Evolutionary conservation across 1,284 basidiomycete species (phyloP), one percentile per base, ranked within the genome.

Genomic region (Ceratobasidium theobromae): DNA sequence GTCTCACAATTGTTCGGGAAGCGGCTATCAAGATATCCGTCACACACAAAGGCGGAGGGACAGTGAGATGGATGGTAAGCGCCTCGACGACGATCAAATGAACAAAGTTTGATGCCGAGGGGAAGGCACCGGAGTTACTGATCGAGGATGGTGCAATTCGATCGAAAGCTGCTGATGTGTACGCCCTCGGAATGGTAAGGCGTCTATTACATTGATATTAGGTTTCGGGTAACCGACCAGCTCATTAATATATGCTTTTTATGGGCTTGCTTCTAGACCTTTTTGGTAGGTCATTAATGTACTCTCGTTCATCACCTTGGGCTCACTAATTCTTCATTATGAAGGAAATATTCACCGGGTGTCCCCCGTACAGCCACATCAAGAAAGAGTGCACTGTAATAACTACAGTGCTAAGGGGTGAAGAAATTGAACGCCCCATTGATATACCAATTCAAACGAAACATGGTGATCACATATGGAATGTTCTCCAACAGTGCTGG

Each of bases 161-260:
- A 11, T 40, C 33, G 8, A 6, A 18, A 25, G 40, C 35, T 6
- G 53, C 53, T 28, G 53, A 55, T 25, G 23, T 55, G 32, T 55
- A 55, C 43, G 53, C 53, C 25, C 53, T 55, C 30, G 53, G 35
- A 5, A 55, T 55, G 53, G 58, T 64, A 23, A 12, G 58, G 11
- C 8, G n/a, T n/a, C n/a, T n/a, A n/a, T n/a, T n/a, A n/a, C n/a
- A n/a, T n/a, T n/a, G n/a, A n/a, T n/a, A n/a, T n/a, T n/a, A n/a
- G n/a, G n/a, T n/a, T n/a, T n/a, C n/a, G n/a, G n/a, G n/a, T n/a
- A n/a, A n/a, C n/a, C n/a, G n/a, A n/a, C n/a, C n/a, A n/a, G n/a
- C n/a, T n/a, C n/a, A n/a, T n/a, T n/a, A n/a, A n/a, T n/a, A n/a
- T n/a, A n/a, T n/a, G n/a, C n/a, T n/a, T n/a, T n/a, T n/a, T n/a